A percentile compares a stretch with the other conserved stretches of the same genome.
These are phyloP conservation scores for Fragilariopsis cylindrus DNA, from an alignment of 108 stramenopile genomes.

Conservation along the genomic window DNA sequence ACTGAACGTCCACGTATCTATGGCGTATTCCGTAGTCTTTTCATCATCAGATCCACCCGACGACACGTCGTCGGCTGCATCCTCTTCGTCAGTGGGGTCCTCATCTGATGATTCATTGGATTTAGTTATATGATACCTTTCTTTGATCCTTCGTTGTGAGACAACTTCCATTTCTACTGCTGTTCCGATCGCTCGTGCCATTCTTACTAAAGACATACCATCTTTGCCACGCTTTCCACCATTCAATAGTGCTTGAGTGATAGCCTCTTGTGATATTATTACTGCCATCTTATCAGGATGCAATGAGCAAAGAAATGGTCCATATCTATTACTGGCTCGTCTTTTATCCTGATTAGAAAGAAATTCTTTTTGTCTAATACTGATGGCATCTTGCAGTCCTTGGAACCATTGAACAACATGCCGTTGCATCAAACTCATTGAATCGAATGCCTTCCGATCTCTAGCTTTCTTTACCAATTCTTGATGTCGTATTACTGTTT, in stretches of 20 bases:
- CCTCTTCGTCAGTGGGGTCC: constrained; percentile 25
- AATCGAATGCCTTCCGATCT: constrained; percentile 65
- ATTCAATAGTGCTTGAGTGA: constrained; percentile 47
- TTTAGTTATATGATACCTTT: constrained; percentile 41
- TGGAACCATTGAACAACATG: constrained; percentile 79
- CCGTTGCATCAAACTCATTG: constrained; percentile 62
- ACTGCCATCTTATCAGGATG: constrained; percentile 89
- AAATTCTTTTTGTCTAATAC: constrained; percentile 68
- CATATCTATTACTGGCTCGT: constrained; percentile 61
- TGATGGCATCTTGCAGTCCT: constrained; percentile 64
- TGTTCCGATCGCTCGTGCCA: constrained; percentile 67
- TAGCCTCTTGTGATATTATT: constrained; percentile 77
- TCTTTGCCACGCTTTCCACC: constrained; percentile 29
- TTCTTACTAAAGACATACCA: constrained; percentile 54
- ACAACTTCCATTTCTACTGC: constrained; percentile 85
- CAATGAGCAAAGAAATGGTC: constrained; percentile 82
- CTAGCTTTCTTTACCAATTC: constrained; percentile 65
- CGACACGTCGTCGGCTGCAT: constrained; percentile 22
- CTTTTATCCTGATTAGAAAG: constrained; percentile 41
- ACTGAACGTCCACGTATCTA: constrained; percentile 55
- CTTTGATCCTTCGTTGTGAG: constrained; percentile 63
- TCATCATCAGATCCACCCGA: constrained; percentile 2
- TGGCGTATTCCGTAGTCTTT: constrained; percentile 12
- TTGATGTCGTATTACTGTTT: constrained; percentile 54
- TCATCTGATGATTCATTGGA: not conserved